phyloP scores from a whole-genome alignment of 495 filamentous ascomycete genomes.

The Xylaria venustula region DNA sequence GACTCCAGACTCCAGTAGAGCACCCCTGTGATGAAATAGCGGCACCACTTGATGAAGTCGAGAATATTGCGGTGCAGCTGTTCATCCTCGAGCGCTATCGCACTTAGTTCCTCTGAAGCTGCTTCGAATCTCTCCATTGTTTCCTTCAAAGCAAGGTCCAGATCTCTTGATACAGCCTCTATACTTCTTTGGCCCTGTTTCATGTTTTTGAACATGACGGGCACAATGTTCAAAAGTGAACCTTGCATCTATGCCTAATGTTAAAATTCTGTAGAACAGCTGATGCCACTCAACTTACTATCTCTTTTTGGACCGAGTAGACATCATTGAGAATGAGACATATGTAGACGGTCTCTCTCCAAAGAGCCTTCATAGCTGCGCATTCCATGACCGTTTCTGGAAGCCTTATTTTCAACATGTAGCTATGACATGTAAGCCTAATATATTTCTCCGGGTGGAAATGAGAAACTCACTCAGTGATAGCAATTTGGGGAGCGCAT shows the following conservation, averaged over 20 bases:
- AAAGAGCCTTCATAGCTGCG: constrained; percentile 23
- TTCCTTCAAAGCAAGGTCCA: constrained; percentile 12
- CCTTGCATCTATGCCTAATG: constrained; percentile 19
- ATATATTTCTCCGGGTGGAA: not conserved
- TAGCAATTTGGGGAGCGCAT: constrained; percentile 27
- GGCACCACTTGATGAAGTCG: constrained; percentile 25
- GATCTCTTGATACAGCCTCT: constrained; percentile 15
- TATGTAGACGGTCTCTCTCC: constrained; percentile 25
- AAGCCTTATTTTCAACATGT: constrained; percentile 27
- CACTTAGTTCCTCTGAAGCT: constrained; percentile 13
- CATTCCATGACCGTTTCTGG: constrained; percentile 29
- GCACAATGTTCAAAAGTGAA: constrained; percentile 27
- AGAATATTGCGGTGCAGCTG: constrained; percentile 21
- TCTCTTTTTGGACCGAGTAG: constrained; percentile 30
- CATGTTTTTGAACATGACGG: constrained; percentile 26
- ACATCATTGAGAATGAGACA: constrained; percentile 31
- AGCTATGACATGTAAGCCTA: constrained; percentile 14
- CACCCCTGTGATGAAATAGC: constrained; percentile 29
- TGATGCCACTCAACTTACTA: constrained; percentile 18
- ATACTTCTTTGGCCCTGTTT: constrained; percentile 14
- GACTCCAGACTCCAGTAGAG: constrained; percentile 29
- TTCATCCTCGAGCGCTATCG: constrained; percentile 12
- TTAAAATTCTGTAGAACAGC: not conserved
- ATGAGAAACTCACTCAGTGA: constrained; percentile 24
- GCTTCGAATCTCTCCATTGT: constrained; percentile 24